Base-by-base conservation (phyloP, 140 eudicot species). In the Stevia rebaudiana region DNA sequence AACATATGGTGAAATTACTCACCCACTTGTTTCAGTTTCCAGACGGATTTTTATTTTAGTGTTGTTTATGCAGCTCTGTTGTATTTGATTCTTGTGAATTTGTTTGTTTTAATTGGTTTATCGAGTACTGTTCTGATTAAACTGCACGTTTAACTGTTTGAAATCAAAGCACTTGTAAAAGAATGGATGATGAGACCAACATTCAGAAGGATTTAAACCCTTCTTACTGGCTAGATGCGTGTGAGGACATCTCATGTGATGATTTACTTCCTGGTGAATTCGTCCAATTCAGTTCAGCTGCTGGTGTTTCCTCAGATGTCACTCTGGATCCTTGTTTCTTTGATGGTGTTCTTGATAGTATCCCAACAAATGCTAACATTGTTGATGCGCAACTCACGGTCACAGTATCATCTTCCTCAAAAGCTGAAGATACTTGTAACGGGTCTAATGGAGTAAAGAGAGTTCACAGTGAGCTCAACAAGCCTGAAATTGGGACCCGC, bases 221-320 rank as follows among this genome's bases (percentile, higher is more conserved):
- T 46, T 82, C 90, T 2, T 91, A 91, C 67, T 91, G 98, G 96
- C 80, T 91, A 2, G 98, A 91, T 67, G 96, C 98, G 4, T 84
- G 95, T 9, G 98, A 91, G 85, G 98, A 91, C 40, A 82, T 90
- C 58, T 74, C 81, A 3, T 78, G 87, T 10, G 95, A 87, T 40
- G 95, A 80, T 63, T 60, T 82, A 23, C 74, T 84, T 11, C 72
- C 57, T 35, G 39, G 19, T 1, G 78, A 66, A 37, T 80, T 84
- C 44, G 59, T 61, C 13, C 76, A 69, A 57, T 74, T 68, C 30
- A 80, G 7, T 37, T 23, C 78, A 1, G 43, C 59, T 19, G 16
- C 54, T 0, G 79, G 18, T 65, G 37, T 19, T 23, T 19, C 44
- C n/a, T 19, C 51, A 7, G 79, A 63, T 23, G 78, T 31, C 15